Evolutionary conservation across 1,139 yeast species (phyloP), one percentile per base, ranked within the genome.

Genomic region (Yamadazyma membranifaciens): DNA sequence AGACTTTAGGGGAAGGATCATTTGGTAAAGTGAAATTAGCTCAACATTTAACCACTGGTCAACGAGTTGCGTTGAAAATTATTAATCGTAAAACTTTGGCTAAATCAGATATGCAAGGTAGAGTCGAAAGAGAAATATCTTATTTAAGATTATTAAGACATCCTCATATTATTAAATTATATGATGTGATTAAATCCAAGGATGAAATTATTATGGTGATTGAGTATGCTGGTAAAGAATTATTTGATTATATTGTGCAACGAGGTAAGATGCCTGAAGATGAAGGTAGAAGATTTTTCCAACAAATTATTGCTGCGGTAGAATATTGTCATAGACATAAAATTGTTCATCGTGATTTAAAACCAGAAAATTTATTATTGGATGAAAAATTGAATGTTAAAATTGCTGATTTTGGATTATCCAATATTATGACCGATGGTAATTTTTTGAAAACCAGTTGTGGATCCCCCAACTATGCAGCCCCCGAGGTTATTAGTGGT

Each of bases 141-240:
- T 92, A 92, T 61, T 73, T 92, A 51, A 72, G 98, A 43, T 71
- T 92, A 45, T 74, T 92, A 48, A 80, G 98, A 64, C 98, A 92
- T 62, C 98, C 98, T 4, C 98, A 92, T 62, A 92, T 92, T 61
- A 92, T 92, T 68, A 92, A 92, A 64, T 74, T 92, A 45, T 92
- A 91, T 65, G 98, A 92, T 63, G 98, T 92, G 40, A 92, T 92
- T 61, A 92, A 92, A 63, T 85, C 95, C 31, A 88, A 88, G 55
- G 97, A 92, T 54, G 98, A 92, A 56, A 92, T 92, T 53, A 87
- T 92, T 56, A 92, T 92, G 98, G 98, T 94, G 28, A 91, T 92
- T 57, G 98, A 92, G 63, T 92, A 78, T 60, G 98, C 98, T 1
- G 97, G 96, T 7, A 88, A 89, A 54, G 98, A 92, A 64, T 75